Base-by-base conservation (phyloP, 345 rosid species). In the Brassica nigra region DNA sequence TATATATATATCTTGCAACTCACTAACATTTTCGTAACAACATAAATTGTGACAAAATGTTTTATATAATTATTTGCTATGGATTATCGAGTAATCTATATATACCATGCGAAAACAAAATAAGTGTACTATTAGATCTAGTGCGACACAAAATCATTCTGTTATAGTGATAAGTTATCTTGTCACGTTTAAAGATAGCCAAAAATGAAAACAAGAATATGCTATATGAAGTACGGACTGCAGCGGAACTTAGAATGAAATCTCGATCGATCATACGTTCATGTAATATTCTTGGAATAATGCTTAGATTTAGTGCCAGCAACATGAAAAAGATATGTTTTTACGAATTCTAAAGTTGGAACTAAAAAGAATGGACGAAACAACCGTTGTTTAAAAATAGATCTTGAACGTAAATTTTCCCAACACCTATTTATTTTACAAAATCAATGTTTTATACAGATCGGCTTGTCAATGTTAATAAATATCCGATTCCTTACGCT, bases 261-360 rank as follows among this genome's bases (percentile, higher is more conserved):
- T 80, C 75, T 68, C 71, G 59, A 49, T 68, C 71, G 59, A 49
- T 74, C 78, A 80, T 69, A 49, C 79, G 37, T 80, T 68, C 75
- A 68, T 74, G 74, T 80, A 68, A 62, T 79, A 73, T 80, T 80
- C 79, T 64, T 68, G 36, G 82, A 79, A 79, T 79, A 74, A 62
- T 79, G 75, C 59, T 74, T 62, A 74, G 78, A 79, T 68, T 49
- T 68, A 29, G 78, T 68, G 70, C 75, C 42, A 79, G 42, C 82
- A 79, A 61, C 34, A 52, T 31, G 55, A 61, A 44, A 44, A 57
- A 31, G 20, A 71, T 23, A 3, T 57, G 62, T 58, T 61, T 61
- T 18, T 47, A 31, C 15, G 61, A 33, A 74, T 36, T 33, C n/a
- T 28, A 68, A 67, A 74, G 73, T 34, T 68, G 52, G 33, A 80